These are phyloP conservation scores for Hirschioporus abietinus DNA, from an alignment of 768 basidiomycete species.

Conservation along the genomic window DNA sequence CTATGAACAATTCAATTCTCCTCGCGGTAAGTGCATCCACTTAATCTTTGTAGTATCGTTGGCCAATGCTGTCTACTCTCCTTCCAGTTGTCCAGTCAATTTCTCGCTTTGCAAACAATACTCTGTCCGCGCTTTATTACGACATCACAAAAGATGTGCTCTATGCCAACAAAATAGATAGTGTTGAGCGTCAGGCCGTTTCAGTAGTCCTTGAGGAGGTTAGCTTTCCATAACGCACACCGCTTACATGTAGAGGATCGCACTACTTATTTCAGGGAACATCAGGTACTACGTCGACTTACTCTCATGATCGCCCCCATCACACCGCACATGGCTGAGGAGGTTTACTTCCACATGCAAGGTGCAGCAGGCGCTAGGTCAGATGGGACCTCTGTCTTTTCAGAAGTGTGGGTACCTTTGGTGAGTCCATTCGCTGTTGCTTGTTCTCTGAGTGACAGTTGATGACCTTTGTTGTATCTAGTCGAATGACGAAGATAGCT, in stretches of 20 bases:
- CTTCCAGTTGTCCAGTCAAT: constrained; percentile 63
- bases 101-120: constrained; percentile 73
- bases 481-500: constrained; percentile 23
- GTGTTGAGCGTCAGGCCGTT: constrained; percentile 54
- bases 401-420: constrained; percentile 58
- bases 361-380: constrained; percentile 11
- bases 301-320: constrained; percentile 76
- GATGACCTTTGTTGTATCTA: background rate
- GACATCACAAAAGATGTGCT: constrained; percentile 87
- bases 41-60: background rate
- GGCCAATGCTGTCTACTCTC: background rate
- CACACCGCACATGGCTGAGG: constrained; percentile 87
- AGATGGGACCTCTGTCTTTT: constrained; percentile 60
- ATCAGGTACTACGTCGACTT: constrained; percentile 61
- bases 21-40: constrained; percentile 51
- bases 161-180: constrained; percentile 59
- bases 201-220: constrained; percentile 72
- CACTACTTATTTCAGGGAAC: background rate
- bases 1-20: constrained; percentile 75
- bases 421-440: constrained; percentile 35
- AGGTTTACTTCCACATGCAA: constrained; percentile 50
- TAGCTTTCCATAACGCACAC: constrained; percentile 13
- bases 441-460: background rate
- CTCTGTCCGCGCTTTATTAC: constrained; percentile 87
- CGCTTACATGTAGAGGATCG: background rate